A percentile compares a stretch with the other conserved stretches of the same genome.
phyloP scores from a whole-genome alignment of 352 stramenopile genomes.

The Phytophthora nicotianae region DNA sequence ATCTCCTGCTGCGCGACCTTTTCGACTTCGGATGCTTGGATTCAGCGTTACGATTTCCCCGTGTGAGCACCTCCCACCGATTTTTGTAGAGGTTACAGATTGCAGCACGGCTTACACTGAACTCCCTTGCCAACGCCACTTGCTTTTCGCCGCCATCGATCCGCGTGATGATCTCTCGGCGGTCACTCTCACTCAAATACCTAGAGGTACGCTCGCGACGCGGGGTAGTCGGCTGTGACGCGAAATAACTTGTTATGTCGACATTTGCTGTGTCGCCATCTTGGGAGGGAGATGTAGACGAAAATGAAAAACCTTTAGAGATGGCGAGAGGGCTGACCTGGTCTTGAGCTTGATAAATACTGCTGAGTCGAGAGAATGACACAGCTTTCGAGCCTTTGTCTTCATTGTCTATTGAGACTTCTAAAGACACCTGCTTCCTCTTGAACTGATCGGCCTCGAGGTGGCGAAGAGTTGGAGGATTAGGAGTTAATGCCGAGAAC shows the following conservation, averaged over 20 bases:
- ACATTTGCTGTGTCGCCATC: slow-evolving; percentile 14
- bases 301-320: slow-evolving; percentile 16
- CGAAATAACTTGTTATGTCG: slow-evolving; percentile 28
- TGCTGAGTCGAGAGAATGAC: slow-evolving; percentile 11
- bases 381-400: slow-evolving; percentile 1
- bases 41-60: slow-evolving; percentile 33
- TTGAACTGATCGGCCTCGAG: slow-evolving; percentile 18
- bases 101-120: slow-evolving; percentile 50
- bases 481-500: slow-evolving; percentile 19
- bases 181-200: slow-evolving; percentile 31
- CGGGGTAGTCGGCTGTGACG: slow-evolving; percentile 18
- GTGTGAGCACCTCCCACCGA: slow-evolving; percentile 47
- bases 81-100: slow-evolving; percentile 72
- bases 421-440: slow-evolving; percentile 16
- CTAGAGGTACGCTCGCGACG: slow-evolving; percentile 33
- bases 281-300: slow-evolving; percentile 23
- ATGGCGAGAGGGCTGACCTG: slow-evolving; percentile 9
- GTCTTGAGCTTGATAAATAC: slow-evolving; percentile 17
- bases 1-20: slow-evolving; percentile 7
- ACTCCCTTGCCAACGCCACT: slow-evolving; percentile 51
- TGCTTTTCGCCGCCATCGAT: slow-evolving; percentile 58
- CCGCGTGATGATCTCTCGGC: slow-evolving; percentile 49
- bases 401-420: slow-evolving; percentile 1
- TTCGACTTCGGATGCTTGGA: slow-evolving; percentile 26
- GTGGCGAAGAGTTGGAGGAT: neutral